These are phyloP conservation scores for Gentiana macrophylla DNA, from an alignment of 257 asterid species.

Conservation along the genomic window DNA sequence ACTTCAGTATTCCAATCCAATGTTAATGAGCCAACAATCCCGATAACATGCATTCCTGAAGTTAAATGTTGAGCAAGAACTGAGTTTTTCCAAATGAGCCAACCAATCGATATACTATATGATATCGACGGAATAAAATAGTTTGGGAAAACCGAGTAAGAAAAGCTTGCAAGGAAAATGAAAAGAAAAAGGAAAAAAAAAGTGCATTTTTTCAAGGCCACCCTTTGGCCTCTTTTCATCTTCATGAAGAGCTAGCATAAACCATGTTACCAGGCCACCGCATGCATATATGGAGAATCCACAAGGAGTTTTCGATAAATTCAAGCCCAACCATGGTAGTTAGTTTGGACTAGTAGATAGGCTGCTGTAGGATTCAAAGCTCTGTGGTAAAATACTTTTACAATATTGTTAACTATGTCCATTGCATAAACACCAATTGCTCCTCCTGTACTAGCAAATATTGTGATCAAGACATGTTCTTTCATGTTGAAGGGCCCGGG, in stretches of 20 bases:
- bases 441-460: constrained; percentile 45
- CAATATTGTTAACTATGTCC: constrained; percentile 24
- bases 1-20: constrained; percentile 18
- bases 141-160: constrained; percentile 33
- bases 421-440: constrained; percentile 42
- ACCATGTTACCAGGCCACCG: constrained; percentile 71
- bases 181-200: constrained; percentile 34
- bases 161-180: constrained; percentile 28
- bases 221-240: constrained; percentile 41
- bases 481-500: constrained; percentile 61
- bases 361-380: constrained; percentile 31
- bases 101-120: constrained; percentile 9
- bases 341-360: constrained; percentile 39
- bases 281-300: constrained; percentile 55
- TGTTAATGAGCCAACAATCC: constrained; percentile 12
- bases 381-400: constrained; percentile 49
- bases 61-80: constrained; percentile 17
- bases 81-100: constrained; percentile 13
- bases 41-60: constrained; percentile 14
- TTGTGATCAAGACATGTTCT: constrained; percentile 62
- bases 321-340: constrained; percentile 81
- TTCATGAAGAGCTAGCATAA: constrained; percentile 48
- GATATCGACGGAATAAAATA: constrained; percentile 13
- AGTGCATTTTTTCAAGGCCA: constrained; percentile 42
- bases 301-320: constrained; percentile 38